A percentile compares a stretch with the other conserved stretches of the same genome.
phyloP scores from a whole-genome alignment of 2,329 filamentous ascomycete species.

The Alternaria dauci region DNA sequence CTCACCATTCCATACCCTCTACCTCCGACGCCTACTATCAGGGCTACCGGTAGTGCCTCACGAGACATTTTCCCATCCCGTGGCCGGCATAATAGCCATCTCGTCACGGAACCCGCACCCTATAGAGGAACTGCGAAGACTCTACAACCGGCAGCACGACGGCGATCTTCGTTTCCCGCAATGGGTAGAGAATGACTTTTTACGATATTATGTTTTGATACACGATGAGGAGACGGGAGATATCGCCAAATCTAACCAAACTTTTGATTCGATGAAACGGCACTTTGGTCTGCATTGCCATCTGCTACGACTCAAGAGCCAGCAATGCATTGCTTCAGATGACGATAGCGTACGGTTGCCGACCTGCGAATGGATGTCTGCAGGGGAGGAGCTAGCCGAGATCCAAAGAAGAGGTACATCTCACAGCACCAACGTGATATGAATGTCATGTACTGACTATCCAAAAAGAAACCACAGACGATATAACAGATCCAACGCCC shows the following conservation, averaged over 20 bases:
- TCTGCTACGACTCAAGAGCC: conserved; percentile 82
- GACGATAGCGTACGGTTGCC: conserved; percentile 88
- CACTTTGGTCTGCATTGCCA: conserved; percentile 97
- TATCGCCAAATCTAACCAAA: conserved; percentile 83
- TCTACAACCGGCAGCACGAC: conserved; percentile 86
- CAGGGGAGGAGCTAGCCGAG: conserved; percentile 81
- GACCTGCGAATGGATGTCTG: conserved; percentile 86
- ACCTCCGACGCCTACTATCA: conserved; percentile 83
- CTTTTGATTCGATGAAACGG: conserved; percentile 99
- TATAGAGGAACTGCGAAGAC: conserved; percentile 82
- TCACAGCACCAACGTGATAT: background rate
- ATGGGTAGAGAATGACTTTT: conserved; percentile 91
- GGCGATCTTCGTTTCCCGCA: conserved; percentile 76
- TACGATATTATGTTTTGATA: conserved; percentile 94
- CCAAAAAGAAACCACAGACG: conserved; percentile 67
- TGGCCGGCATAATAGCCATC: conserved; percentile 93
- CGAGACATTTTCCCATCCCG: conserved; percentile 93
- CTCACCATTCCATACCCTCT: conserved; percentile 85
- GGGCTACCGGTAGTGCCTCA: conserved; percentile 80
- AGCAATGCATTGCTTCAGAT: conserved; percentile 85
- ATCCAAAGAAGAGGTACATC: conserved; percentile 69
- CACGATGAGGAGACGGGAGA: conserved; percentile 97
- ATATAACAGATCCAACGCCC: conserved; percentile 74
- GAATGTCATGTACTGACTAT: conserved; percentile 13
- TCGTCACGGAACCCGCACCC: conserved; percentile 85